phyloP scores from a whole-genome alignment of 495 filamentous ascomycete genomes.

The Trichoderma virens region DNA sequence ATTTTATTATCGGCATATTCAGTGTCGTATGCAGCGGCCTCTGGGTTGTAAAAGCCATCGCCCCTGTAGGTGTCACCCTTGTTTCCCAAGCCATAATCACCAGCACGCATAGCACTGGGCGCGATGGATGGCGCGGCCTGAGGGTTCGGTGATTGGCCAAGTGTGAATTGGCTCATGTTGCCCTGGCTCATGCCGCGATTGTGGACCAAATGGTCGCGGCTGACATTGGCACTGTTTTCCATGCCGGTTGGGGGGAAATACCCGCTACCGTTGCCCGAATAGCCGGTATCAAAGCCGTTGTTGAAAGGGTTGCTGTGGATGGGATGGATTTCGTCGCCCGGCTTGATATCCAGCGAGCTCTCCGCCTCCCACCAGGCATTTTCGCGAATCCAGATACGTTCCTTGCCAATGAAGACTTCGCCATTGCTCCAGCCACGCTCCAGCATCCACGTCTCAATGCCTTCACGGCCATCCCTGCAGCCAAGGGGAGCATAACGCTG shows the following conservation, averaged over 20 bases:
- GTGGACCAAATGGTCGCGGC: conserved; percentile 62
- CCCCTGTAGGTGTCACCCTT: conserved; percentile 78
- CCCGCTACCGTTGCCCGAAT: conserved; percentile 55
- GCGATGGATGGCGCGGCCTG: conserved; percentile 62
- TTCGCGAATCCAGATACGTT: conserved; percentile 94
- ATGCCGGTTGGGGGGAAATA: conserved; percentile 60
- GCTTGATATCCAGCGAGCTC: conserved; percentile 88
- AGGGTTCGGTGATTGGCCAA: conserved; percentile 25
- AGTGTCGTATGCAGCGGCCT: conserved; percentile 54
- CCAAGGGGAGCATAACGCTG: conserved; percentile 74
- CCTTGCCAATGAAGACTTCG: conserved; percentile 81
- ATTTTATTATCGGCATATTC: conserved; percentile 72
- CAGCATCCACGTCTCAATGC: conserved; percentile 90
- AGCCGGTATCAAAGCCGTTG: conserved; percentile 51
- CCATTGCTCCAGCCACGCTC: conserved; percentile 98
- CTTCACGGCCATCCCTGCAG: conserved; percentile 83
- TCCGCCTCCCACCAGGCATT: conserved; percentile 96
- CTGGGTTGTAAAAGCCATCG: conserved; percentile 60
- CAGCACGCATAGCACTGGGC: conserved; percentile 61
- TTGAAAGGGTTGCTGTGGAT: conserved; percentile 43
- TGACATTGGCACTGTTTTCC: conserved; percentile 54
- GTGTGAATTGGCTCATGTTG: conserved; percentile 52
- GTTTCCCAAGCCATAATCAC: conserved; percentile 78
- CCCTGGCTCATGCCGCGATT: conserved; percentile 49
- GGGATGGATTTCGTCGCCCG: conserved; percentile 35